Evolutionary conservation across 257 asterid genomes (phyloP).

Genomic region (Solanum commersonii): DNA sequence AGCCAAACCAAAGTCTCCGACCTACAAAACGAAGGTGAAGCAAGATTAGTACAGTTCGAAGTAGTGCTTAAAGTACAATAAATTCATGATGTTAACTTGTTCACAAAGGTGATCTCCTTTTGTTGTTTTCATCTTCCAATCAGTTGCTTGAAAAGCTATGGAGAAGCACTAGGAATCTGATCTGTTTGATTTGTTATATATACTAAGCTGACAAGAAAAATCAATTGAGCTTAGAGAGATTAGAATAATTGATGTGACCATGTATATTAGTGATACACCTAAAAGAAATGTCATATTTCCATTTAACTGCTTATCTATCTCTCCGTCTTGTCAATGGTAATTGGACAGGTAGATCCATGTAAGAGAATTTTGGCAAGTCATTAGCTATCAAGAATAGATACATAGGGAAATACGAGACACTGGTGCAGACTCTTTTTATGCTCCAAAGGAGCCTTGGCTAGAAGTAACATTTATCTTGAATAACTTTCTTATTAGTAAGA

Average conservation of each 20-base stretch:
- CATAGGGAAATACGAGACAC: background rate
- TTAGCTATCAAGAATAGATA: background rate
- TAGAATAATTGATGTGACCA: background rate
- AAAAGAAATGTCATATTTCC: background rate
- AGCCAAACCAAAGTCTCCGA: conserved; percentile 72
- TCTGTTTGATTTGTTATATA: background rate
- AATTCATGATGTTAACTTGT: background rate
- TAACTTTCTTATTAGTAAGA: background rate
- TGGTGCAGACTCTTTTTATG: background rate
- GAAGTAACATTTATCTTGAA: background rate
- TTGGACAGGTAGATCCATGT: background rate
- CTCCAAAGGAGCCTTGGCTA: background rate
- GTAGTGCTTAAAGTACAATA: background rate
- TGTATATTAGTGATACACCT: background rate
- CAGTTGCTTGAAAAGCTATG: background rate
- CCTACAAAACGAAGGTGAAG: conserved; percentile 20
- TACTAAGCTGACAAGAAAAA: background rate
- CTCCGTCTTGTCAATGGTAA: background rate
- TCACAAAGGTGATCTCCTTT: background rate
- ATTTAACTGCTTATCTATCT: background rate
- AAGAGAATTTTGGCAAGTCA: background rate
- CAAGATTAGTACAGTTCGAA: background rate
- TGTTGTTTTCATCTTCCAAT: background rate
- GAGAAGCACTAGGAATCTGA: background rate
- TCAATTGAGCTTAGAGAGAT: background rate